Base-by-base conservation (phyloP, 2,329 filamentous ascomycete species). In the Diaporthe citri region DNA sequence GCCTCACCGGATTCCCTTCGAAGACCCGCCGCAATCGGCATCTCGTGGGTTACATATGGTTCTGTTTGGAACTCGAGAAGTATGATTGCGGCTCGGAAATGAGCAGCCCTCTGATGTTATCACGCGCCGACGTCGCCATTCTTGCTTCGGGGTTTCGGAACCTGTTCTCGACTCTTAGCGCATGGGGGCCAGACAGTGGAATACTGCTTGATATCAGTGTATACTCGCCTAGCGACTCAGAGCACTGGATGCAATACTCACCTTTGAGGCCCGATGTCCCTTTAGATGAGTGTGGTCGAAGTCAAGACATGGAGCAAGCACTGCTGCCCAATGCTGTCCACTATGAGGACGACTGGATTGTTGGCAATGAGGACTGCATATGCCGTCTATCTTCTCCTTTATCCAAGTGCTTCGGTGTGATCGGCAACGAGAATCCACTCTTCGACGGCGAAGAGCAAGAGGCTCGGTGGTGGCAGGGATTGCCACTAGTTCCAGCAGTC, bases 61-160 rank as follows among this genome's bases (percentile, higher is more conserved):
- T 82, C 66, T 82, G 77, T 75, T 74, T 80, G 46, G 80, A 82
- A 76, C 80, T 82, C 57, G 73, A 80, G 39, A 76, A 78, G 36
- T 82, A 82, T 59, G 79, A 80, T 74, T 80, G 79, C 72, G 71
- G 60, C 72, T 71, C 69, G 51, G 73, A 62, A 57, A 36, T 20
- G 60, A 28, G 34, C 43, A 76, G 60, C 31, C 25, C 55, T 69
- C 52, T 51, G 51, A 12, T 56, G 46, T 78, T 57, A 77, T 66
- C 64, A 73, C 20, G 76, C 52, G 76, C 72, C 25, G 73, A 77
- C 25, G 48, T 60, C 22, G 73, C 56, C 75, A 70, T 64, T 36
- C 77, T 80, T 73, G 79, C 76, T 20, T 69, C 73, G 36, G 39
- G 41, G 60, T 77, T 80, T 64, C 60, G 59, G 46, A 51, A 71